phyloP scores from a whole-genome alignment of 1,139 yeast species.

The Debaryomyces robertsiae region DNA sequence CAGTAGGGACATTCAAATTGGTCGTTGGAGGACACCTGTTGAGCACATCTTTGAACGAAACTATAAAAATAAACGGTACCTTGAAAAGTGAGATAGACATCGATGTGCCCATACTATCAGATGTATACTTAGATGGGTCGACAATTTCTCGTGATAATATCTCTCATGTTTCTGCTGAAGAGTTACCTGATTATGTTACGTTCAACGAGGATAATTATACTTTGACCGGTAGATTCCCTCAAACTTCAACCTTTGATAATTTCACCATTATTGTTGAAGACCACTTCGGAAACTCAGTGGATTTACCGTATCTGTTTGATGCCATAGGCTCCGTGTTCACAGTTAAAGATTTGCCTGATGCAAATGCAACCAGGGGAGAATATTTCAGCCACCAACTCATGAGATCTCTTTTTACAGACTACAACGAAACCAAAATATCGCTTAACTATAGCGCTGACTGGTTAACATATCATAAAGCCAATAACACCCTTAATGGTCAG shows the following conservation, averaged over 20 bases:
- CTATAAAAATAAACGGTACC: constrained; percentile 67
- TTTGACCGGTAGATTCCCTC: constrained; percentile 64
- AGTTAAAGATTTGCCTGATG: constrained; percentile 49
- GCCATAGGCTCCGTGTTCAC: constrained; percentile 57
- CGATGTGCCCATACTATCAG: constrained; percentile 59
- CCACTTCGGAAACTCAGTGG: constrained; percentile 63
- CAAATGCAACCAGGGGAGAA: constrained; percentile 66
- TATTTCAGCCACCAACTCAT: constrained; percentile 58
- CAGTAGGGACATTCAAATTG: constrained; percentile 66
- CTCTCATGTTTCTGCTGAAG: constrained; percentile 47
- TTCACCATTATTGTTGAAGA: constrained; percentile 66
- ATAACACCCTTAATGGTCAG: constrained; percentile 67
- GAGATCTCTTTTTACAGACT: constrained; percentile 57
- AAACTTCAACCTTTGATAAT: constrained; percentile 39
- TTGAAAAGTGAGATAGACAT: constrained; percentile 55
- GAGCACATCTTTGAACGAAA: constrained; percentile 58
- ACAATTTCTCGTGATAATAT: constrained; percentile 54
- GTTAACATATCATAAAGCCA: constrained; percentile 61
- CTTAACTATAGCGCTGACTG: constrained; percentile 56
- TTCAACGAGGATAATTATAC: constrained; percentile 44
- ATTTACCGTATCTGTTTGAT: constrained; percentile 55
- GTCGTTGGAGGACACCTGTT: constrained; percentile 88
- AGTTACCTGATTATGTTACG: constrained; percentile 63
- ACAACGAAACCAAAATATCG: constrained; percentile 50
- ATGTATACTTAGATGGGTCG: constrained; percentile 60